Evolutionary conservation across 1,139 yeast species (phyloP).

Genomic region (Pichia sp.): DNA sequence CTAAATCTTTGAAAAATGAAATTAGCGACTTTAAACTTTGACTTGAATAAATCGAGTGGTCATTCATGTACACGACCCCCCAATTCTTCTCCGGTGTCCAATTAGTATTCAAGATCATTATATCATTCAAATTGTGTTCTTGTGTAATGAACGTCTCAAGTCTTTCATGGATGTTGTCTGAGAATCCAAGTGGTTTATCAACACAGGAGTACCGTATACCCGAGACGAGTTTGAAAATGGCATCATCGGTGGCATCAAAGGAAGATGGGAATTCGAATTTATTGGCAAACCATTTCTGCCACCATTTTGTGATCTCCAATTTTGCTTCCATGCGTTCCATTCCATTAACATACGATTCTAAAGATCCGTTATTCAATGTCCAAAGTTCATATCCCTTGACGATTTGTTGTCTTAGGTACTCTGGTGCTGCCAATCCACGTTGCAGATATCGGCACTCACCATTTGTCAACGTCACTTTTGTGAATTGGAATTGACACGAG

Average conservation of each 20-base stretch:
- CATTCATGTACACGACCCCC: constrained; percentile 26
- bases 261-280: constrained; percentile 26
- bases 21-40: constrained; percentile 17
- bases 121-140: constrained; percentile 21
- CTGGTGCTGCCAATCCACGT: constrained; percentile 30
- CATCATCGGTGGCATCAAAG: constrained; percentile 25
- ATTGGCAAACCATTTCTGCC: constrained; percentile 29
- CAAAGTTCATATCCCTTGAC: constrained; percentile 27
- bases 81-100: constrained; percentile 31
- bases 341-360: constrained; percentile 10
- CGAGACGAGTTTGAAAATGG: constrained; percentile 23
- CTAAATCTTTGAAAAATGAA: constrained; percentile 29
- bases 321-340: constrained; percentile 2
- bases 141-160: constrained; percentile 15
- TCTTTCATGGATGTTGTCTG: constrained; percentile 25
- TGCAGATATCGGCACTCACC: constrained; percentile 12
- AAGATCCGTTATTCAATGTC: constrained; percentile 25
- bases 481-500: constrained; percentile 25
- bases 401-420: constrained; percentile 25
- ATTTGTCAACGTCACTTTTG: constrained; percentile 3
- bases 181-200: constrained; percentile 29
- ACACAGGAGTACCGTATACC: constrained; percentile 31
- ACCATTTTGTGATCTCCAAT: constrained; percentile 26
- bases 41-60: constrained; percentile 3
- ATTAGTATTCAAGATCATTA: constrained; percentile 28